Base-by-base conservation (phyloP, 306 rosid genomes). In the Carpinus viminea region DNA sequence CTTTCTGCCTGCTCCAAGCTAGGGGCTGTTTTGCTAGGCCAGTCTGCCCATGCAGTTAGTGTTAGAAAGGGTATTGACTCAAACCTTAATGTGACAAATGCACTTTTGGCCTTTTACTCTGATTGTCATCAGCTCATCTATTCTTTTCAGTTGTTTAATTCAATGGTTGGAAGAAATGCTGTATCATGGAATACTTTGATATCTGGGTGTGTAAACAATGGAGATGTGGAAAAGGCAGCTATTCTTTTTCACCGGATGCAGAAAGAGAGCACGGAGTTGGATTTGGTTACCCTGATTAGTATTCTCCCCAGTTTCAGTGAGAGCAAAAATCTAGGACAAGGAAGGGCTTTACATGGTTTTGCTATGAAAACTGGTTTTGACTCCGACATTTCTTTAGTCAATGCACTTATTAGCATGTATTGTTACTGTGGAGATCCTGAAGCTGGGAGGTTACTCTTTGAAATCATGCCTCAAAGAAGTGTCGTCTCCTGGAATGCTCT, bases 1-100 rank as follows among this genome's bases (percentile, higher is more conserved):
- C 57, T 81, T 50, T 74, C 83, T 61, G 88, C 85, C 2, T 84
- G 80, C 83, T 77, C 85, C 72, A 84, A 84, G 43, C 79, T 84
- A 46, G 75, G 15, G 75, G 83, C 78, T 41, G 45, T 77, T 60
- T 50, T 62, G 53, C 51, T 74, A 20, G 88, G 88, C 24, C 74
- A 60, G 75, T 84, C 88, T 5, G 80, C 71, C 10, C 85, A 84
- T 70, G 83, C 78, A 10, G 70, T 81, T 73, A 61, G 77, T 53
- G 52, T 84, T 46, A 70, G 77, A 47, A 80, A 31, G 53, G 80
- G 82, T 45, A 20, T 77, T 38, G 50, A 61, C 43, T 84, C 78
- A 20, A 70, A 60, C 52, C 78, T 77, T 72, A 74, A 69, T 53
- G 75, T 81, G 72, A 52, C 85, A 77, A 84, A 84, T 38, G 65